Conservation (phyloP, 1,284 basidiomycete species). For the Apiotrichum sp. region DNA sequence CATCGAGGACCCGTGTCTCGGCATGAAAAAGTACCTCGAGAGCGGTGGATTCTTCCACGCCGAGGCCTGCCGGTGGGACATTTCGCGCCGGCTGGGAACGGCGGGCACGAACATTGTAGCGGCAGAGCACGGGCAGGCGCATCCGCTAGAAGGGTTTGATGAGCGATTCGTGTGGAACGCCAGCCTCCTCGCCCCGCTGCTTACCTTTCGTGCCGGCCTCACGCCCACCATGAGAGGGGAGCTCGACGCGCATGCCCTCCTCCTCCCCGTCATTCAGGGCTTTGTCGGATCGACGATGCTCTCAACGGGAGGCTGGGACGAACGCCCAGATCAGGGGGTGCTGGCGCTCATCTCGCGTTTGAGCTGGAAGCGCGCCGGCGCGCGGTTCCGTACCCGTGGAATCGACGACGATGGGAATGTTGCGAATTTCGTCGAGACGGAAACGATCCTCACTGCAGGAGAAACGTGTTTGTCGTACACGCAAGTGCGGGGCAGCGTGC, state of each 20-base stretch:
- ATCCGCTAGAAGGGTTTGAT: constrained; percentile 62
- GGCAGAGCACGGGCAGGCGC: background rate
- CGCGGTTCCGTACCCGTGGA: constrained; percentile 93
- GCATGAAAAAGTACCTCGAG: constrained; percentile 84
- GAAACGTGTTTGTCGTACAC: constrained; percentile 81
- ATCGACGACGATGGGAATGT: constrained; percentile 97
- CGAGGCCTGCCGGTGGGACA: constrained; percentile 72
- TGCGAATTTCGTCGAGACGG: constrained; percentile 98
- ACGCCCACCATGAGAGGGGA: constrained; percentile 45
- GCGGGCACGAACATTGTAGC: constrained; percentile 48
- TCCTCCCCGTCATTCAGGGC: constrained; percentile 85
- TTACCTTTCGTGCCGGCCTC: constrained; percentile 37
- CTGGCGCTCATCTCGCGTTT: constrained; percentile 77
- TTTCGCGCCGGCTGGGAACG: constrained; percentile 66
- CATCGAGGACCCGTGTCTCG: constrained; percentile 81
- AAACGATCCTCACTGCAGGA: constrained; percentile 79
- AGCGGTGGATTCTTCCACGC: constrained; percentile 94
- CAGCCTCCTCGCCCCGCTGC: constrained; percentile 37
- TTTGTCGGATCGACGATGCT: constrained; percentile 58
- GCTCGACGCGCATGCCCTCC: constrained; percentile 44
- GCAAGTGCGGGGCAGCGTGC: constrained; percentile 89
- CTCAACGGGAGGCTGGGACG: constrained; percentile 71
- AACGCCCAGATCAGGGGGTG: constrained; percentile 51
- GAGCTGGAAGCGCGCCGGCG: constrained; percentile 92
- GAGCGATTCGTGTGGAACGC: constrained; percentile 59